phyloP scores from a whole-genome alignment of 2,329 filamentous ascomycete species.

The Emergomyces pasteurianus region DNA sequence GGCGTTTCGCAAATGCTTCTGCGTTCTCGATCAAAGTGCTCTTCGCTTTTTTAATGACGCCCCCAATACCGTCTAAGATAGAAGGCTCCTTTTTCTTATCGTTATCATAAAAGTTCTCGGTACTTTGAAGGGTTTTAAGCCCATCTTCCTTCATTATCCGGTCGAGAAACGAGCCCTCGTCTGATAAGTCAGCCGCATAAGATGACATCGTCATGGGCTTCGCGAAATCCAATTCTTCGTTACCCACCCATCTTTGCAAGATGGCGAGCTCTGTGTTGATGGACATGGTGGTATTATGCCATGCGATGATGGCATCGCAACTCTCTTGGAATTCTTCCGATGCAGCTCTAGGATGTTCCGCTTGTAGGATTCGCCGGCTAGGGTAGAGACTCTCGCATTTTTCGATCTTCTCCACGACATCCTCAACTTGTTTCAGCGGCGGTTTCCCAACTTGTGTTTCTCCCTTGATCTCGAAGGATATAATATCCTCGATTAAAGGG shows the following conservation, averaged over 20 bases:
- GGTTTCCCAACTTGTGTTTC: slow-evolving; percentile 84
- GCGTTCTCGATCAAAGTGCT: slow-evolving; percentile 79
- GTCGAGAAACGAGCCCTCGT: slow-evolving; percentile 90
- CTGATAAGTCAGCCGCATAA: slow-evolving; percentile 60
- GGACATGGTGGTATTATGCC: slow-evolving; percentile 93
- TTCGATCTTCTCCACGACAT: slow-evolving; percentile 82
- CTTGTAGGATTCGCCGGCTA: slow-evolving; percentile 60
- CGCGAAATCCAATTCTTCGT: slow-evolving; percentile 84
- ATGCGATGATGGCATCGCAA: slow-evolving; percentile 79
- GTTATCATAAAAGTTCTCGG: slow-evolving; percentile 29
- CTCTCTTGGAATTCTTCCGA: slow-evolving; percentile 69
- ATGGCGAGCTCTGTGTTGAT: slow-evolving; percentile 92
- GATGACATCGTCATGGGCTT: slow-evolving; percentile 59
- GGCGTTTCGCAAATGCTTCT: slow-evolving; percentile 70
- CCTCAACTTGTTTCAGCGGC: slow-evolving; percentile 75
- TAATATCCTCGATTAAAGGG: slow-evolving; percentile 70
- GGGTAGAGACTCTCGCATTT: slow-evolving; percentile 78
- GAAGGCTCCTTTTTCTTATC: slow-evolving; percentile 47
- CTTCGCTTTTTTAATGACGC: slow-evolving; percentile 88
- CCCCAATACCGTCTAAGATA: slow-evolving; percentile 72
- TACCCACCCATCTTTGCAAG: slow-evolving; percentile 91
- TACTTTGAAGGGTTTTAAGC: slow-evolving; percentile 77
- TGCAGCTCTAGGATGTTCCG: slow-evolving; percentile 62
- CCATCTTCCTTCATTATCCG: slow-evolving; percentile 92
- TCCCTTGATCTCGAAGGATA: slow-evolving; percentile 87